phyloP scores from a whole-genome alignment of 2,329 filamentous ascomycete species.

The Colletotrichum sp. region DNA sequence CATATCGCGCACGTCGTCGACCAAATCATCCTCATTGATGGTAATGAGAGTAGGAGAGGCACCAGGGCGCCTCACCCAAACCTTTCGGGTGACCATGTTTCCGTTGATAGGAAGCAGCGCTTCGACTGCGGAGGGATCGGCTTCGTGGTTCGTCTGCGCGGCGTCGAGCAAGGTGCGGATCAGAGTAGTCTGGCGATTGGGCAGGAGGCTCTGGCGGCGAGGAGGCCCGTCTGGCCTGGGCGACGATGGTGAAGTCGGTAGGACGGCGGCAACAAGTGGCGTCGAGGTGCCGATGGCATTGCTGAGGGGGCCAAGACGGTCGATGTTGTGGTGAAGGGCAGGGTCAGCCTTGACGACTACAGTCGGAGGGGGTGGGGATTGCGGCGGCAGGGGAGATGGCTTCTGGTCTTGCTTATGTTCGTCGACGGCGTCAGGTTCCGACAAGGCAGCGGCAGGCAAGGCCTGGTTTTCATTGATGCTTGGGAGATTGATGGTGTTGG shows the following conservation, averaged over 20 bases:
- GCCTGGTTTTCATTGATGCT: conserved; percentile 23
- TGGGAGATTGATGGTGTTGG: conserved; percentile 12
- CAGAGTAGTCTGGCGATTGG: conserved; percentile 47
- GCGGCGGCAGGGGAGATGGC: not conserved
- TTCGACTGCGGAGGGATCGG: conserved; percentile 43
- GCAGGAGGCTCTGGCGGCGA: conserved; percentile 50
- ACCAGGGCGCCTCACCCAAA: conserved; percentile 91
- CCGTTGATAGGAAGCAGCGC: conserved; percentile 43
- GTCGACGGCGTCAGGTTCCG: not conserved
- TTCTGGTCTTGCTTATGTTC: not conserved
- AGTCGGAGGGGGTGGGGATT: not conserved
- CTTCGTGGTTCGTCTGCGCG: conserved; percentile 38
- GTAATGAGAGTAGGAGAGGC: conserved; percentile 88
- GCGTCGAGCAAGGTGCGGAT: conserved; percentile 60
- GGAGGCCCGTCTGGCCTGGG: conserved; percentile 28
- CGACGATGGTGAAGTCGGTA: conserved; percentile 20
- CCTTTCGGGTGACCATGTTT: conserved; percentile 74
- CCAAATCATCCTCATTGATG: conserved; percentile 85
- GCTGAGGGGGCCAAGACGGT: conserved; percentile 18
- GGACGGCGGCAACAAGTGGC: conserved; percentile 4
- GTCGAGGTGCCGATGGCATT: conserved; percentile 19
- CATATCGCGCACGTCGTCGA: conserved; percentile 93
- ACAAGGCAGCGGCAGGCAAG: not conserved
- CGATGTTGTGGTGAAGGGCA: not conserved
- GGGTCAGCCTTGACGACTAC: not conserved